phyloP scores from a whole-genome alignment of 805 yeast genomes.

The Saturnispora dispora region DNA sequence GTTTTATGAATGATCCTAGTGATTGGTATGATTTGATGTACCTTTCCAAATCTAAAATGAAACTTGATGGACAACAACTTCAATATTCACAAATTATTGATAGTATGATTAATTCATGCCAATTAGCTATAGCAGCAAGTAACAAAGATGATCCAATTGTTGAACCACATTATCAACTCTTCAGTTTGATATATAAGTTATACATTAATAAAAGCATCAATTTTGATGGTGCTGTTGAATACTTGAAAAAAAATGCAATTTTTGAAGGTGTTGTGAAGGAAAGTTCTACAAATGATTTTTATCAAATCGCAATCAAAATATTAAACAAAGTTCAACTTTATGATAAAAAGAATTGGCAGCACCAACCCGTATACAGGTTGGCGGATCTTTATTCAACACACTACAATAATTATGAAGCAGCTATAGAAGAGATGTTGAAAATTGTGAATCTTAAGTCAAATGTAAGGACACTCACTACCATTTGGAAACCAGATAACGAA shows the following conservation, averaged over 20 bases:
- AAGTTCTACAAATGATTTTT: conserved; percentile 21
- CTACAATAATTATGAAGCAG: conserved; percentile 40
- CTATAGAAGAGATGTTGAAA: conserved; percentile 54
- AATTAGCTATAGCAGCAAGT: conserved; percentile 30
- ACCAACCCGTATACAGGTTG: conserved; percentile 65
- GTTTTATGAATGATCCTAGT: conserved; percentile 32
- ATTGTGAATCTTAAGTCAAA: conserved; percentile 59
- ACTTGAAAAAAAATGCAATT: conserved; percentile 32
- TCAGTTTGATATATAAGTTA: conserved; percentile 51
- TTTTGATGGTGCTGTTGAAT: conserved; percentile 30
- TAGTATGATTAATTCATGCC: conserved; percentile 37
- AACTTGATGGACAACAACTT: conserved; percentile 28
- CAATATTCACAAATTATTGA: conserved; percentile 28
- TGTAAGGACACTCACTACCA: conserved; percentile 63
- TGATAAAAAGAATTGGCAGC: conserved; percentile 90
- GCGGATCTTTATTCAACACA: conserved; percentile 55
- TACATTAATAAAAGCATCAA: conserved; percentile 31
- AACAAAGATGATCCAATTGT: conserved; percentile 46
- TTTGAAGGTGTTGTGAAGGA: conserved; percentile 10
- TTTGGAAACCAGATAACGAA: conserved; percentile 92
- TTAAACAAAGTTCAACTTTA: conserved; percentile 39
- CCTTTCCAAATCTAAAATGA: conserved; percentile 48
- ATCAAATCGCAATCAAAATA: conserved; percentile 33
- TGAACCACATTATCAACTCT: conserved; percentile 69
- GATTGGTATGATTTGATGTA: conserved; percentile 60